A percentile compares a stretch with the other conserved stretches of the same genome.
phyloP scores from a whole-genome alignment of 345 rosid genomes.

The Eucalyptus globulus region DNA sequence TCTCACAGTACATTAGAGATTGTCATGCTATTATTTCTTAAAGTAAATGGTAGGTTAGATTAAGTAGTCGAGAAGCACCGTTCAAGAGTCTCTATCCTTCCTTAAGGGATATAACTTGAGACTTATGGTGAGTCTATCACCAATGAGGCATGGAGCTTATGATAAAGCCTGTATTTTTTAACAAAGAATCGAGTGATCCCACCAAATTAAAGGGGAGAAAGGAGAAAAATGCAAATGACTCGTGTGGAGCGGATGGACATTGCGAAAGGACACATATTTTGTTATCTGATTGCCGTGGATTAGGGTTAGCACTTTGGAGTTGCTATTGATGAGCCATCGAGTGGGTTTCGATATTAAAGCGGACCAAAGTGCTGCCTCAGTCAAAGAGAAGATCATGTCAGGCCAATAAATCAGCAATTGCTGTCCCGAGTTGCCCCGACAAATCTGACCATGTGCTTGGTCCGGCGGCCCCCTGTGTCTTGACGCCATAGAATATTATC shows the following conservation, averaged over 20 bases:
- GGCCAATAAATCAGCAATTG: background rate
- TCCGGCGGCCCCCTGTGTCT: background rate
- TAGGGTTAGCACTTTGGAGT: background rate
- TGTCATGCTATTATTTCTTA: no score
- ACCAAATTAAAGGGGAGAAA: background rate
- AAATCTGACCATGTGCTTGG: background rate
- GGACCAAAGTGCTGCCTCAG: background rate
- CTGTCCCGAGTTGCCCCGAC: background rate
- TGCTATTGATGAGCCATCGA: background rate
- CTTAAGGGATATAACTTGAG: background rate
- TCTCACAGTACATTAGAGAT: rapidly evolving
- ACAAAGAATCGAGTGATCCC: background rate
- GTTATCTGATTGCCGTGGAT: background rate
- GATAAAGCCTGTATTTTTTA: background rate
- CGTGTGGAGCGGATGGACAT: background rate
- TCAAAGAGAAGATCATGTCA: background rate
- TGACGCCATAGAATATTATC: background rate
- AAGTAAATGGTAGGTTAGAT: background rate
- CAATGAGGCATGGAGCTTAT: background rate
- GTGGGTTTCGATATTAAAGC: background rate
- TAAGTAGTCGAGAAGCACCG: background rate
- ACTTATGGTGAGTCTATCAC: background rate
- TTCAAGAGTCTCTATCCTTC: background rate
- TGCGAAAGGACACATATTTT: background rate
- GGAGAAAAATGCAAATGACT: background rate